phyloP scores from a whole-genome alignment of 371 early-diverging fungal genomes.

The Circinella minor region DNA sequence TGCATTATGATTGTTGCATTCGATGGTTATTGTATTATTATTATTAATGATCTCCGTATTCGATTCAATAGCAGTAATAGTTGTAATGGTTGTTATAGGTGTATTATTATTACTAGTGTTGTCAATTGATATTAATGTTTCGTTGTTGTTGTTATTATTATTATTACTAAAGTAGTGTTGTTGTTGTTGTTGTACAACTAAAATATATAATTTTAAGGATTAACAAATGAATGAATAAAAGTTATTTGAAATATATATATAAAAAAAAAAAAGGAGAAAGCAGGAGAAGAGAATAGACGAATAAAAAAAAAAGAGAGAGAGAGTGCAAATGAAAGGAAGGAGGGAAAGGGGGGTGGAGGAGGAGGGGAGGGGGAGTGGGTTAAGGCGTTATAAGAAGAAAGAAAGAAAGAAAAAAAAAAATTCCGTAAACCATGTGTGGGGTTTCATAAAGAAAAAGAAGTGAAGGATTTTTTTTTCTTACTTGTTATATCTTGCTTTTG shows the following conservation, averaged over 20 bases:
- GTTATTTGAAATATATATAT: neutral
- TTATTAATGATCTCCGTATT: neutral
- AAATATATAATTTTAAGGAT: neutral
- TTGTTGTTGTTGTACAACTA: constrained; percentile 14
- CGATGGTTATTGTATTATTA: neutral
- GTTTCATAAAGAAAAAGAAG: no score
- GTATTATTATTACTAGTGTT: neutral
- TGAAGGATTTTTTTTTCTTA: neutral
- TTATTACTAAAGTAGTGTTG: neutral
- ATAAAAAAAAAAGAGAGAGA: no score
- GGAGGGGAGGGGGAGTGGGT: no score
- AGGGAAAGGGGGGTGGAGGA: no score
- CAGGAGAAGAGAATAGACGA: constrained; percentile 1
- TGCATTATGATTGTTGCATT: constrained; percentile 21
- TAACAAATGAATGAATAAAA: neutral
- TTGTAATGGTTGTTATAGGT: neutral
- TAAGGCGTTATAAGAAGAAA: no score
- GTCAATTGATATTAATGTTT: no score
- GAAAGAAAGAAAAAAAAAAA: constrained; percentile 2
- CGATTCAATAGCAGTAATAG: constrained; percentile 2
- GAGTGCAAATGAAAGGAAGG: neutral
- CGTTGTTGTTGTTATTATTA: neutral
- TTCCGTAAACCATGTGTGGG: constrained; percentile 4
- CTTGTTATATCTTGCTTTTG: neutral
- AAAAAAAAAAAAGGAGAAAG: neutral